Evolutionary conservation across 2,329 filamentous ascomycete genomes (phyloP).

Genomic region (Fusarium falciforme): DNA sequence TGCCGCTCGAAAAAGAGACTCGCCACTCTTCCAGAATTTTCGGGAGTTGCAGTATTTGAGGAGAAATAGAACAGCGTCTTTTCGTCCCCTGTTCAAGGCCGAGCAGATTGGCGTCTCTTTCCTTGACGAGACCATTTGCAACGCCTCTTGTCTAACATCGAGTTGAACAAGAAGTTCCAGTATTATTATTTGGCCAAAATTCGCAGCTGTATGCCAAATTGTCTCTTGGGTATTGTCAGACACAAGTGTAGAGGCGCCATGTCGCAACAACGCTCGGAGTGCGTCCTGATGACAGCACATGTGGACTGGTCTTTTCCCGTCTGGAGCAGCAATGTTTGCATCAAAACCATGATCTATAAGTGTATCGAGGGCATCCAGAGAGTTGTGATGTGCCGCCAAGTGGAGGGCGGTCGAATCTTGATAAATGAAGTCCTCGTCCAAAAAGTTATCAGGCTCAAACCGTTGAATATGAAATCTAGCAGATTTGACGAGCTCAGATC

Average conservation of each 20-base stretch:
- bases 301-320: too few relatives aligned
- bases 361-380: too few relatives aligned
- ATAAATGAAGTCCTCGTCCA: too few relatives aligned
- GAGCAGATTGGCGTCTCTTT: conserved; percentile 3
- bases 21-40: background rate
- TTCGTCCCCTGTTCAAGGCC: background rate
- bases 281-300: background rate
- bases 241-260: background rate
- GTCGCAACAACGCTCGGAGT: background rate
- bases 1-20: background rate
- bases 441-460: too few relatives aligned
- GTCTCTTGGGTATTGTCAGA: background rate
- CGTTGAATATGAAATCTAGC: too few relatives aligned
- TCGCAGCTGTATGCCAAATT: background rate
- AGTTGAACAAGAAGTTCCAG: background rate
- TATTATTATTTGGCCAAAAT: fast-evolving
- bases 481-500: too few relatives aligned
- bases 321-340: too few relatives aligned
- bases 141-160: background rate
- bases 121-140: background rate
- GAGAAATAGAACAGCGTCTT: background rate
- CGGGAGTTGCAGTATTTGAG: background rate
- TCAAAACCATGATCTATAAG: too few relatives aligned
- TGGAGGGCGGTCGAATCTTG: too few relatives aligned
- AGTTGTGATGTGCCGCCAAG: too few relatives aligned